Percentiles rank a stretch among this genome's conserved stretches.
These are phyloP conservation scores for Diaporthe sp. DNA, from an alignment of 2,329 filamentous ascomycete genomes.

Conservation along the genomic window DNA sequence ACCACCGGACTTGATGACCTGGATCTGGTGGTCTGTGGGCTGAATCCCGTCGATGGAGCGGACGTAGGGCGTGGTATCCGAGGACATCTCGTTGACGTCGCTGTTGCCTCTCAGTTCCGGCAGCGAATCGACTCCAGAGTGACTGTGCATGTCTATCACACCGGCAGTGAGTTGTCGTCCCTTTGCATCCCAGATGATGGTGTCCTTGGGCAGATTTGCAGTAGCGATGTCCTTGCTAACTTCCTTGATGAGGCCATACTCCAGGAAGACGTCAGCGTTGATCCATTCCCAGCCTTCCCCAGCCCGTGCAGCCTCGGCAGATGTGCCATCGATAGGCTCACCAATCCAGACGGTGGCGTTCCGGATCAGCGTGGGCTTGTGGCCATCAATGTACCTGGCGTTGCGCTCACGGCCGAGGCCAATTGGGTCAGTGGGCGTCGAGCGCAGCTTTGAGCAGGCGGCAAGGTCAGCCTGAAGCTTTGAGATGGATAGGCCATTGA, in stretches of 20 bases:
- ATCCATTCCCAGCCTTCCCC: conserved; percentile 74
- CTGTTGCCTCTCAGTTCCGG: conserved; percentile 65
- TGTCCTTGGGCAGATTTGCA: conserved; percentile 59
- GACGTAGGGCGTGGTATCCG: conserved; percentile 76
- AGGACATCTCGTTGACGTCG: conserved; percentile 74
- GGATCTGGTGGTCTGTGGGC: conserved; percentile 73
- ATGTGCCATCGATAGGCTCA: conserved; percentile 67
- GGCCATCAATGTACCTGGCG: conserved; percentile 70
- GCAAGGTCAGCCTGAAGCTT: conserved; percentile 67
- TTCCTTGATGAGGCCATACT: conserved; percentile 70
- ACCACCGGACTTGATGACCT: conserved; percentile 79
- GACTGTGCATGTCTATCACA: conserved; percentile 80
- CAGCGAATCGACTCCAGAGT: conserved; percentile 71
- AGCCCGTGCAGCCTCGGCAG: conserved; percentile 64
- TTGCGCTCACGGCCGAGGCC: conserved; percentile 70
- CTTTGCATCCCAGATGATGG: conserved; percentile 66
- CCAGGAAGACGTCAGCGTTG: conserved; percentile 69
- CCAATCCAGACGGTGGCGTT: conserved; percentile 78
- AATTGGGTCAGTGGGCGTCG: conserved; percentile 67
- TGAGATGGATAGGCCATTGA: conserved; percentile 60
- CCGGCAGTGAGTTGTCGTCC: conserved; percentile 74
- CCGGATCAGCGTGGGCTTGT: conserved; percentile 71
- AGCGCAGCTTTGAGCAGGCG: conserved; percentile 67
- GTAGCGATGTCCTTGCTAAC: conserved; percentile 60
- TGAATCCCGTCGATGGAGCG: conserved; percentile 75